These are phyloP conservation scores for Pugionium dolabratum DNA, from an alignment of 345 rosid genomes.

Conservation along the genomic window DNA sequence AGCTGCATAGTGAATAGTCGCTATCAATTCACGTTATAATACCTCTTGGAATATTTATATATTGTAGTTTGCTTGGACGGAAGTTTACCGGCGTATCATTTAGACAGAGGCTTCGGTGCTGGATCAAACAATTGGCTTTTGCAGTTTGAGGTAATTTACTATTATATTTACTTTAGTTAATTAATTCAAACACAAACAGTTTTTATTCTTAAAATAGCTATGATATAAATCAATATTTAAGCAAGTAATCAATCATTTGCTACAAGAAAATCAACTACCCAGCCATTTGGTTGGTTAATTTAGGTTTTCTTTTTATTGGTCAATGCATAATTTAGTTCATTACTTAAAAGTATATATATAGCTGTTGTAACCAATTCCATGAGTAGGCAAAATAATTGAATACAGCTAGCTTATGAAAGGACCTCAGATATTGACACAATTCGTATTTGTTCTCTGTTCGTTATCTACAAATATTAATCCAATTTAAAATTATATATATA, in stretches of 20 bases:
- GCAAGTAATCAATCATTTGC: constrained; percentile 16
- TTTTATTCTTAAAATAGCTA: background rate
- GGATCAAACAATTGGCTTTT: constrained; percentile 82
- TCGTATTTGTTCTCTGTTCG: no score
- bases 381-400: constrained; percentile 34
- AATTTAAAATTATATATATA: no score
- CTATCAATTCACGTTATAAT: constrained; percentile 13
- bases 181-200: background rate
- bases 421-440: background rate
- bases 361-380: constrained; percentile 33
- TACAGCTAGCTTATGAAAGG: constrained; percentile 30
- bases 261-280: background rate
- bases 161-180: background rate
- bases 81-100: constrained; percentile 89
- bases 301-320: background rate
- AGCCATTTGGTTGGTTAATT: background rate
- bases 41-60: no score
- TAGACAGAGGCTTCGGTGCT: constrained; percentile 77
- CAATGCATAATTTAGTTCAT: constrained; percentile 7
- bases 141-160: constrained; percentile 76
- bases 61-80: constrained; percentile 85
- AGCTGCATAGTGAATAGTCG: background rate
- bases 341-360: constrained; percentile 7
- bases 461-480: background rate
- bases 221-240: background rate